Evolutionary conservation across 495 filamentous ascomycete species (phyloP).

Genomic region (Daldinia grandis): DNA sequence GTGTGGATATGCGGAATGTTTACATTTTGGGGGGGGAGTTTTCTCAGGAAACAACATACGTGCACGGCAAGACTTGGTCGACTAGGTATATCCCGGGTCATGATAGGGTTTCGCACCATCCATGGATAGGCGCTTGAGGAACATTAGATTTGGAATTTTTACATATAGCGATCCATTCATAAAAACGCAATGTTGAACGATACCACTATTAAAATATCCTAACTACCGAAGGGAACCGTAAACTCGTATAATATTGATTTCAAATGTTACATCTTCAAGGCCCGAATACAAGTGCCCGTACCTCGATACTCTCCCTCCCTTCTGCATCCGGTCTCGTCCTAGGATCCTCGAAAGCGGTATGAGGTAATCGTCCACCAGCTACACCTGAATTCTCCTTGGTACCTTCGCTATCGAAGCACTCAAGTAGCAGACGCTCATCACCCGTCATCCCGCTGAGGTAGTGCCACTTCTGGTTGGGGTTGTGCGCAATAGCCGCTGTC

Average conservation of each 20-base stretch:
- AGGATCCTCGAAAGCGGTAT: conserved; percentile 83
- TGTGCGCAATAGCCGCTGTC: conserved; percentile 75
- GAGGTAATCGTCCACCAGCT: conserved; percentile 73
- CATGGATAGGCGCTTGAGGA: neutral
- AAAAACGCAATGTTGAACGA: neutral
- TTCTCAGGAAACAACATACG: neutral
- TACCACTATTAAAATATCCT: neutral
- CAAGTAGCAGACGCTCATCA: conserved; percentile 77
- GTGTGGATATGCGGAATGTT: neutral
- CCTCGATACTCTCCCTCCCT: conserved; percentile 84
- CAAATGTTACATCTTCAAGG: conserved; percentile 46
- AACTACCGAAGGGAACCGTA: neutral
- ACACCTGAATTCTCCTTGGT: conserved; percentile 57
- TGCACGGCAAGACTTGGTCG: neutral
- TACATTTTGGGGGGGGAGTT: neutral
- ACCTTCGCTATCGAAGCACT: conserved; percentile 79
- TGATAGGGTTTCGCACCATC: neutral
- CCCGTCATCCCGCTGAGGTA: conserved; percentile 82
- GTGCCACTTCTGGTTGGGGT: conserved; percentile 71
- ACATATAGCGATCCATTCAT: neutral
- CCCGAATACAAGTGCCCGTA: conserved; percentile 85
- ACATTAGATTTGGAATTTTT: neutral
- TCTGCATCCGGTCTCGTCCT: conserved; percentile 67
- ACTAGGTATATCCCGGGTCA: neutral
- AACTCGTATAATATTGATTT: neutral